Evolutionary conservation across 2,329 filamentous ascomycete species (phyloP).

Genomic region (Calonectria pauciramosa): DNA sequence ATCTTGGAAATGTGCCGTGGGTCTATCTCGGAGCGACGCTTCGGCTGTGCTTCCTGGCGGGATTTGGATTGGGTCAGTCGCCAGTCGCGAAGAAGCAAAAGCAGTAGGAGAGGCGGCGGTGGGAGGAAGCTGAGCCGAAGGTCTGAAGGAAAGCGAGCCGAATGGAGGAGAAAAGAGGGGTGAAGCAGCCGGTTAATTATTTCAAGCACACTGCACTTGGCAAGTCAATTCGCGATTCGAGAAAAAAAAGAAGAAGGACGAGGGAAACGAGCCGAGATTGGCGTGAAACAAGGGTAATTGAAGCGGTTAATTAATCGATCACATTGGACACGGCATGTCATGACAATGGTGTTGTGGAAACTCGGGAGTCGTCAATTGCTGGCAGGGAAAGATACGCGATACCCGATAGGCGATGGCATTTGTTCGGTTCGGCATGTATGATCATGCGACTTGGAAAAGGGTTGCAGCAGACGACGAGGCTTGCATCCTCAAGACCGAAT

Average conservation of each 20-base stretch:
- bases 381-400: conserved; percentile 26
- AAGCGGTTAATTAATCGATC: conserved; percentile 5
- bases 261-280: conserved; percentile 2
- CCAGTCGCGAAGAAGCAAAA: conserved; percentile 43
- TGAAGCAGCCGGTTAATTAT: not conserved
- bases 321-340: conserved; percentile 3
- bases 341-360: conserved; percentile 8
- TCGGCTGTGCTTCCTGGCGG: conserved; percentile 70
- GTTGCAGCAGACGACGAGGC: conserved; percentile 18
- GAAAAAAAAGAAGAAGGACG: not conserved
- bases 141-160: conserved; percentile 3
- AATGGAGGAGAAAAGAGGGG: not conserved
- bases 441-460: conserved; percentile 20
- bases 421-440: not conserved
- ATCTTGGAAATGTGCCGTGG: conserved; percentile 78
- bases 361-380: conserved; percentile 21
- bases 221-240: not conserved
- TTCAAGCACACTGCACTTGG: not conserved
- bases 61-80: conserved; percentile 63
- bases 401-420: conserved; percentile 34
- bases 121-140: not conserved
- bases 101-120: conserved; percentile 31
- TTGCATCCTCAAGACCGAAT: conserved; percentile 14
- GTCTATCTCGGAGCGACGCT: conserved; percentile 76
- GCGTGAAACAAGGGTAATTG: conserved; percentile 1